Base-by-base conservation (phyloP, 2,329 filamentous ascomycete species). In the Blumeria graminis region DNA sequence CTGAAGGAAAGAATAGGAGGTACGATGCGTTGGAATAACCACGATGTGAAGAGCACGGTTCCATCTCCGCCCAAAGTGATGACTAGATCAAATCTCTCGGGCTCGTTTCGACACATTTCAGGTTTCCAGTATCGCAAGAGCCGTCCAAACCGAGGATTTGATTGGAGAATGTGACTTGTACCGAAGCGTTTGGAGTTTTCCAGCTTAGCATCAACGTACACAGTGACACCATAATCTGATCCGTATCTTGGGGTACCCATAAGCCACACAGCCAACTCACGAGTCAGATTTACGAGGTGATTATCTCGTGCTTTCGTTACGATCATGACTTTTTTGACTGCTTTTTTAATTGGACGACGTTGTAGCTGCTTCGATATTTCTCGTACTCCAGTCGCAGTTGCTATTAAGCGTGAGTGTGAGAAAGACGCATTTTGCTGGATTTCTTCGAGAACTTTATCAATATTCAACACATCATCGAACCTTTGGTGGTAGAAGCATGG, bases 251-350 rank as follows among this genome's bases (percentile, higher is more conserved):
- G 88, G 2, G 88, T 95, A 59, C 77, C 78, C 58, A 98, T 76
- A 36, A 98, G 75, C 87, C 90, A 98, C 62, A 82, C 78, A 10
- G 90, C 75, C 58, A 98, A 73, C 67, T 98, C 88, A 58, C 86
- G 78, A 1, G 92, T 98, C 62, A 95, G 74, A 62, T 84, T 78
- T 36, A 98, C 90, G 14, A 98, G 76, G 62, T 86, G 81, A 66
- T 98, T 96, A 71, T 98, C 92, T 60, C 92, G 81, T 22, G 92
- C 92, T 70, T 96, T 98, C 59, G 92, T 98, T 61, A 98, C 86
- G 65, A 98, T 94, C 92, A 98, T 96, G 65, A 98, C 79, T 67
- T 87, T 95, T 65, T 80, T 81, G 51, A 98, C 89, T 10, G 89
- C 89, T 62, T 89, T 82, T 70, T 86, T 92, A 69, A 96, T 87